Base-by-base conservation (phyloP, 164 flowering plant species). In the Berberis vulgaris region DNA sequence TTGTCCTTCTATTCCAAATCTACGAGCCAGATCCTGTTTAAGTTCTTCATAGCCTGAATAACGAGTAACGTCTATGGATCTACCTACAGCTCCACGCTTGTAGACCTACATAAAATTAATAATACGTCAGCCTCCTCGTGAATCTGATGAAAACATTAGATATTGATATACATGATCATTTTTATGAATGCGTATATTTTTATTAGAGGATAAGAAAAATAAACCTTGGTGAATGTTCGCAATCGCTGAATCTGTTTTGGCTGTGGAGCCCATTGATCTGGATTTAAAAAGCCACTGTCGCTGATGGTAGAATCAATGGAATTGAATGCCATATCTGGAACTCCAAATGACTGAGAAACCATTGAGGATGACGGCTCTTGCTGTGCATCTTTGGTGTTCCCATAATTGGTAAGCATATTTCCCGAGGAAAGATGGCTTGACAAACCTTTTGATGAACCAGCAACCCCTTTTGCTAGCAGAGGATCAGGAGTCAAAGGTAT, bases 61-160 rank as follows among this genome's bases (percentile, higher is more conserved):
- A 45, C 93, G 88, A 40, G 88, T 49, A 26, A 91, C 83, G 72
- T 94, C 99, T n/a, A 94, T 88, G 8, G 93, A 89, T 74, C 99
- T 77, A 45, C 99, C 99, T 43, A 94, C 99, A 56, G 99, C 97
- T 69, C 97, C 99, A 43, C 96, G 95, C 65, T 94, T 94, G 76
- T 94, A 82, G 6, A 91, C 96, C 97, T 94, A 71, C 65, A 82
- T 44, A 67, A 11, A 59, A 26, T 46, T 12, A 61, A 41, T 40
- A 61, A 13, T 13, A 63, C 66, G 65, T 67, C 45, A 73, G 53
- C 50, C 60, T n/a, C 39, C 26, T 26, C 26, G 26, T 26, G 26
- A 26, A 26, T 26, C 26, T 26, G 26, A 26, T 26, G 26, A 26
- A 26, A 26, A 26, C 26, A 26, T 26, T 26, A 26, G 26, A 26